Base-by-base conservation (phyloP, 2,329 filamentous ascomycete species). In the Fusarium beomiforme region DNA sequence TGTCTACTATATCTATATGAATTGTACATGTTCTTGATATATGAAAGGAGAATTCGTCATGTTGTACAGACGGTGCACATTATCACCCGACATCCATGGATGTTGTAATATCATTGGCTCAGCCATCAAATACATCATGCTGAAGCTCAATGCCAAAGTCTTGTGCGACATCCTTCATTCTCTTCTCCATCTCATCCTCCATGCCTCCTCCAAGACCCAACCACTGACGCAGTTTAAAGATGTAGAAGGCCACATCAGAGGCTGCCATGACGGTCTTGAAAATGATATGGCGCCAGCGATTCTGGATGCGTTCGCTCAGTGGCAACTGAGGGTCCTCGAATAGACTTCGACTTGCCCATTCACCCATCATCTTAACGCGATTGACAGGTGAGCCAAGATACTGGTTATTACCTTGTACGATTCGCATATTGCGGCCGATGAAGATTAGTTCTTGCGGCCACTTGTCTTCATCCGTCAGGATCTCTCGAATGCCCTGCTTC, bases 331-430 rank as follows among this genome's bases (percentile, higher is more conserved):
- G 86, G 70, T 91, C 90, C 81, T 97, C 91, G 26, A 92, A 91
- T n/a, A 98, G 83, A 57, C 93, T 94, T 24, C 93, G 86, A 65
- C 90, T 93, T 2, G 95, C 95, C 95, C 95, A 98, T 63, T 90
- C 86, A 24, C 95, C 95, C 69, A 96, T 98, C 79, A 97, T 94
- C 83, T 98, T 98, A 80, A 98, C 90, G 2, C 96, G 86, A 80
- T 98, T 98, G 44, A 97, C 94, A 0, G 95, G 95, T 1, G 91
- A 93, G 24, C 94, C 94, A 55, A 97, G 87, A 81, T 92, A 95
- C 78, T 97, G 94, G 79, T 97, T 97, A 81, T 97, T 97, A 9
- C 91, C 93, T 81, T 97, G 94, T 4, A 97, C 94, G 76, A 98
- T 97, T 57, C 95, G 90, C 85, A 97, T 89, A 80, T 97, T 97